phyloP scores from a whole-genome alignment of 225 moss, liverwort and hornwort species.

The Ulota crispa region DNA sequence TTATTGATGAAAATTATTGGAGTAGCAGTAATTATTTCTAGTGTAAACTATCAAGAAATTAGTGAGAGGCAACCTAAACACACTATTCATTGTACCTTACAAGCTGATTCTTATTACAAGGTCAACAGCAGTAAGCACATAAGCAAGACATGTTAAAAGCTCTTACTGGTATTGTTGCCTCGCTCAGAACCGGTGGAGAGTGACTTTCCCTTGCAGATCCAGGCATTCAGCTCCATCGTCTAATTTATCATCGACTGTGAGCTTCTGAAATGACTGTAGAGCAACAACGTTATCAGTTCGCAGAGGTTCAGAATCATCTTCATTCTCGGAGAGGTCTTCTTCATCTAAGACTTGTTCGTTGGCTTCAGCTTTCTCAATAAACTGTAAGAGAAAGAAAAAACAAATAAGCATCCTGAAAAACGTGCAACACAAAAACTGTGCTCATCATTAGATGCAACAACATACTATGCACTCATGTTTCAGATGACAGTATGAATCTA shows the following conservation, averaged over 20 bases:
- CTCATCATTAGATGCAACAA: no score
- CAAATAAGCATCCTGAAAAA: not conserved
- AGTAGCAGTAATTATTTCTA: no score
- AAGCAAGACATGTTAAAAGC: not conserved
- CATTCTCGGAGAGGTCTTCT: constrained; percentile 29
- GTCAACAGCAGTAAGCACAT: not conserved
- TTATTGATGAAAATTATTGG: no score
- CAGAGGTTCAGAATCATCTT: constrained; percentile 20
- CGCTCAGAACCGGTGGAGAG: not conserved
- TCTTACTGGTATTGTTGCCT: constrained; percentile 24
- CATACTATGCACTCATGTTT: no score
- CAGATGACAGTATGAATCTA: no score
- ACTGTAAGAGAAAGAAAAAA: constrained; percentile 25
- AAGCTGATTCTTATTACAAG: not conserved
- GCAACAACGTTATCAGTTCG: not conserved
- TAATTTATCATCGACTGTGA: not conserved
- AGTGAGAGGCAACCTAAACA: no score
- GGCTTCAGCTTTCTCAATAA: constrained; percentile 42
- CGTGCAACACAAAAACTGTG: not conserved
- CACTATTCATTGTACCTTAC: no score
- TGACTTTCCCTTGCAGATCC: constrained; percentile 3
- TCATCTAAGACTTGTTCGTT: constrained; percentile 31
- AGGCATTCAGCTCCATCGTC: constrained; percentile 15
- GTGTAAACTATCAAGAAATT: no score
- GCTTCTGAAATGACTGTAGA: constrained; percentile 27